Base-by-base conservation (phyloP, 495 filamentous ascomycete genomes). In the Hypoxylon lienhwacheense region DNA sequence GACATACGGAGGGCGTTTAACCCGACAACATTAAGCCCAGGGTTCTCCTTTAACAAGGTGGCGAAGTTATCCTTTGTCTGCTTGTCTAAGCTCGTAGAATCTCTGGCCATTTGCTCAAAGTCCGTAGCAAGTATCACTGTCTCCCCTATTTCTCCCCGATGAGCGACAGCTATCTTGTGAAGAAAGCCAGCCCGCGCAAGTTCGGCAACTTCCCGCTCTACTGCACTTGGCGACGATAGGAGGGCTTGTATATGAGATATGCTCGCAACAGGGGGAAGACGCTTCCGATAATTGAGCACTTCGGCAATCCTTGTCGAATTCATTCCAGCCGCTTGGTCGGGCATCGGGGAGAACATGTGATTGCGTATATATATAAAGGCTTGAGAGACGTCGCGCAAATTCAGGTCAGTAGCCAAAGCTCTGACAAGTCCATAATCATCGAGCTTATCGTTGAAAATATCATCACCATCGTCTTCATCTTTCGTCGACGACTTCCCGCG, bases 121-220 rank as follows among this genome's bases (percentile, higher is more conserved):
- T 90, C 85, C 20, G 75, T 70, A 0, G 73, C 58, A 26, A 88
- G 67, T n/a, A 90, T 77, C 5, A 95, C 55, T 40, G 82, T 83
- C 60, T 95, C 89, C 7, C 86, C 87, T 28, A 88, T 70, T 7
- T 76, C 79, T 2, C 82, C 86, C 15, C 88, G 73, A 15, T 83
- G 78, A 3, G 86, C 83, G 5, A 95, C 76, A 1, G 82, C 73
- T 24, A 95, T 69, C 53, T 84, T 84, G 39, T 86, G 77, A 2
- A 91, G 60, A 2, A 74, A 73, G 5, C 88, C 88, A 1, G 69
- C 59, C 26, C 72, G 74, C 4, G 83, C 69, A 15, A 91, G 68
- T 43, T 84, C 78, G 15, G 83, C 82, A 19, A 91, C 79, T 66
- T 90, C 89, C 37, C 85, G 76, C 69, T 95, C 90, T 2, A 83